Evolutionary conservation across 1,284 basidiomycete species (phyloP).

Genomic region (Ustilago trichophora): DNA sequence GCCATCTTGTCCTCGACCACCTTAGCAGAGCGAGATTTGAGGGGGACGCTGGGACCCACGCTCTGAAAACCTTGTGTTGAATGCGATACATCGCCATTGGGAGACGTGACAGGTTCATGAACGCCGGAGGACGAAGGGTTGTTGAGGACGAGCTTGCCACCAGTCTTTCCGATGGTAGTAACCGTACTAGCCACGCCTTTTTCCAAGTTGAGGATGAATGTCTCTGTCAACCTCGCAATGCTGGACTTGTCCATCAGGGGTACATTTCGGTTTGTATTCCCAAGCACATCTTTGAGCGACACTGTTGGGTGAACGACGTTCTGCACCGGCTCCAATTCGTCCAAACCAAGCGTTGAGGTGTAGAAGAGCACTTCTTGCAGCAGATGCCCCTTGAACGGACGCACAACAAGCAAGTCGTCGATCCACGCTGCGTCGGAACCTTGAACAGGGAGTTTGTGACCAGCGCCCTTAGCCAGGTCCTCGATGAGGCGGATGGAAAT

Average conservation of each 20-base stretch:
- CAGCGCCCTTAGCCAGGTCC: constrained; percentile 54
- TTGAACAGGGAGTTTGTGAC: constrained; percentile 58
- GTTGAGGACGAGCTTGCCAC: constrained; percentile 58
- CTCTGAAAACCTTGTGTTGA: constrained; percentile 20
- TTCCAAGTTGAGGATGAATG: constrained; percentile 59
- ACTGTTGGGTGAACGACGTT: constrained; percentile 25
- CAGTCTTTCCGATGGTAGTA: constrained; percentile 57
- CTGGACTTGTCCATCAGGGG: constrained; percentile 52
- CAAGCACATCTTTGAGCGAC: constrained; percentile 3
- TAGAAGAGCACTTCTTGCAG: constrained; percentile 53
- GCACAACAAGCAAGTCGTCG: constrained; percentile 48
- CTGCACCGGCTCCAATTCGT: constrained; percentile 16
- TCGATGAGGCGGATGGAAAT: constrained; percentile 56
- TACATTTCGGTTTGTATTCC: neutral
- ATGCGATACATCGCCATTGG: constrained; percentile 1
- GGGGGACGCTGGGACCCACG: constrained; percentile 35
- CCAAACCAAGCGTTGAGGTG: constrained; percentile 21
- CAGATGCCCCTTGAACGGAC: constrained; percentile 46
- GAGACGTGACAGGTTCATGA: no score
- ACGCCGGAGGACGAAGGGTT: neutral
- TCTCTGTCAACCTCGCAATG: constrained; percentile 54
- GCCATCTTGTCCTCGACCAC: constrained; percentile 5
- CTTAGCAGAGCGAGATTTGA: constrained; percentile 3
- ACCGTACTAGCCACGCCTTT: constrained; percentile 60
- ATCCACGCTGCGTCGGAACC: constrained; percentile 51